Percentiles rank a stretch among this genome's conserved stretches.
phyloP scores from a whole-genome alignment of 108 stramenopile genomes.

The Aurantiochytrium sp. region DNA sequence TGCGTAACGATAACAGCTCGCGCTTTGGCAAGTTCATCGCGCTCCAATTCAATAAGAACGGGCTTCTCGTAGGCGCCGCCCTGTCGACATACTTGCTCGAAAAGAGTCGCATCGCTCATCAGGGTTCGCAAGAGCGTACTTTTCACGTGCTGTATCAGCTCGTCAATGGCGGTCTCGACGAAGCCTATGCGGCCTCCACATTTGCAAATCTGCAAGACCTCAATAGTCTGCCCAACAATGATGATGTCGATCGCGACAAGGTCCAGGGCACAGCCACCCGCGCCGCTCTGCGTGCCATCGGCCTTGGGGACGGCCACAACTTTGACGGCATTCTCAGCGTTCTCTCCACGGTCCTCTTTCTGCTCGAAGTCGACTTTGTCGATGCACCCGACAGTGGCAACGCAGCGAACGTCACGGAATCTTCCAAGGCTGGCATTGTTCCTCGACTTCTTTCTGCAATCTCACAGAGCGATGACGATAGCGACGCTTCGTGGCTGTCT shows the following conservation, averaged over 20 bases:
- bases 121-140: slow-evolving; percentile 36
- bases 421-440: background rate
- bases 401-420: background rate
- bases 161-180: background rate
- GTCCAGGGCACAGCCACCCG: background rate
- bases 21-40: slow-evolving; percentile 55
- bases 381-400: background rate
- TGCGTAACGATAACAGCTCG: slow-evolving; percentile 50
- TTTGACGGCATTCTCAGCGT: background rate
- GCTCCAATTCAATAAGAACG: slow-evolving; percentile 25
- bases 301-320: background rate
- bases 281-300: background rate
- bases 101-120: slow-evolving; percentile 48
- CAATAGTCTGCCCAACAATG: background rate
- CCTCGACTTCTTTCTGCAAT: background rate
- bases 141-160: slow-evolving; percentile 58
- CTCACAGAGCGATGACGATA: background rate
- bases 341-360: background rate
- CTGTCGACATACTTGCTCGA: slow-evolving; percentile 48
- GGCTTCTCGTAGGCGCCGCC: slow-evolving; percentile 15
- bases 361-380: background rate
- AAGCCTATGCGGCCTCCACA: background rate
- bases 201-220: background rate
- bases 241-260: background rate
- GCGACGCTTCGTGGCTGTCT: background rate